Conservation (phyloP, 331 rosid species). For the Pyracantha coccinea region DNA sequence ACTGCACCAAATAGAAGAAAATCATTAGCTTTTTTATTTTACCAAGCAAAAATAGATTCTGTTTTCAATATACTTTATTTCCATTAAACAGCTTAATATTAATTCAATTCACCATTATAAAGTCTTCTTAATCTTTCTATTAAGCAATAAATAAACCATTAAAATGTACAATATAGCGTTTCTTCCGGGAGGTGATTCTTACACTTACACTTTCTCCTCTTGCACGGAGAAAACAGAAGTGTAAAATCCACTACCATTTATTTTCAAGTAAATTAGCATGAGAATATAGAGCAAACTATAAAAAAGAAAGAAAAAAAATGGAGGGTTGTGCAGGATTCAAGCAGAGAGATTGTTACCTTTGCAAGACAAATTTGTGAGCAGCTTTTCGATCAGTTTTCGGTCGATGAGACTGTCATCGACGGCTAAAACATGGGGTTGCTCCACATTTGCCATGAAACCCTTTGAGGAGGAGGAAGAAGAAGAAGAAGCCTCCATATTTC, state of each 20-base stretch:
- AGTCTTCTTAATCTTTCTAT: background rate
- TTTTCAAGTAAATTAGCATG: background rate
- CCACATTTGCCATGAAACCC: conserved; percentile 46
- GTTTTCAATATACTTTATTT: background rate
- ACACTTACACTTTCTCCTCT: no score
- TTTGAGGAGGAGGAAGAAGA: conserved; percentile 34
- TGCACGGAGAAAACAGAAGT: no score
- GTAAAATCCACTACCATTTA: no score
- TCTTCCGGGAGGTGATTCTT: no score
- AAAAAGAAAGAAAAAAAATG: background rate
- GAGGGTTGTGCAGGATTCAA: background rate
- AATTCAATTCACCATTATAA: background rate
- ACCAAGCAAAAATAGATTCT: background rate
- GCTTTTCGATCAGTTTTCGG: conserved; percentile 75
- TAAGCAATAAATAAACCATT: background rate
- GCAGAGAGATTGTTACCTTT: conserved; percentile 36
- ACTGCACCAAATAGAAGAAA: conserved; percentile 31
- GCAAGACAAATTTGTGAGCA: conserved; percentile 75
- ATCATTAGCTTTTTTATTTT: background rate
- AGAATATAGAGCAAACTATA: background rate
- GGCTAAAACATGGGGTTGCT: conserved; percentile 77
- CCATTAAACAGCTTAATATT: background rate
- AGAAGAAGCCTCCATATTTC: conserved; percentile 33
- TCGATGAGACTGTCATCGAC: conserved; percentile 80
- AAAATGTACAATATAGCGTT: no score